phyloP scores from a whole-genome alignment of 345 rosid genomes.

The Laguncularia racemosa region DNA sequence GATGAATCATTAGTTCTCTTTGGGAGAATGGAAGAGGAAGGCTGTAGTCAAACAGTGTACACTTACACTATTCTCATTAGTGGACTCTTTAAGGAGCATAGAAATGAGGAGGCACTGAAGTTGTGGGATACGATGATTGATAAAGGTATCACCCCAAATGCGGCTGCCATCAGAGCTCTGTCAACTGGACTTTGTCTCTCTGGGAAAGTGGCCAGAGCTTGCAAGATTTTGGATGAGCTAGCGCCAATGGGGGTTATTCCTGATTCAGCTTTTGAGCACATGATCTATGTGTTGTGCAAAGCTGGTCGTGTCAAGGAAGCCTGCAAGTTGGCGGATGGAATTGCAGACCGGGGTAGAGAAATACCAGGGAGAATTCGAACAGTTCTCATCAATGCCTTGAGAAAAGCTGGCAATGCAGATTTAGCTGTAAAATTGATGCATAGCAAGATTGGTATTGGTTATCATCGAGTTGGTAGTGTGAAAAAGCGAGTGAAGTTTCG shows the following conservation, averaged over 20 bases:
- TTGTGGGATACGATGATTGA: conserved; percentile 82
- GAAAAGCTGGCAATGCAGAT: conserved; percentile 81
- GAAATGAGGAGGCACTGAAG: conserved; percentile 74
- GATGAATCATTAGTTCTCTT: conserved; percentile 57
- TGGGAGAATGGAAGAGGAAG: conserved; percentile 72
- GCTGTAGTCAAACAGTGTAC: conserved; percentile 68
- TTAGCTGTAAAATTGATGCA: conserved; percentile 86
- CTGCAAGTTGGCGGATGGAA: conserved; percentile 84
- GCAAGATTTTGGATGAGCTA: conserved; percentile 78
- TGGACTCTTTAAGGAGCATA: conserved; percentile 56
- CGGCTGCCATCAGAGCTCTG: conserved; percentile 70
- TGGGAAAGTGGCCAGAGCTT: conserved; percentile 84
- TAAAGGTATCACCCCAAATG: conserved; percentile 75
- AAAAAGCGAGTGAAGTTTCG: conserved; percentile 67
- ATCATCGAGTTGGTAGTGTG: conserved; percentile 67
- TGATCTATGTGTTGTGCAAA: conserved; percentile 64
- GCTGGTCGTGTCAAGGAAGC: conserved; percentile 75
- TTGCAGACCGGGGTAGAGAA: conserved; percentile 76
- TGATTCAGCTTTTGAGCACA: conserved; percentile 77
- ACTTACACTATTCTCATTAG: conserved; percentile 64
- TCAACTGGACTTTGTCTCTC: conserved; percentile 75
- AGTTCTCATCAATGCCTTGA: conserved; percentile 68
- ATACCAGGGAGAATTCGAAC: conserved; percentile 67
- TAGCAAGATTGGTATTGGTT: conserved; percentile 80
- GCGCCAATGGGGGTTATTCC: conserved; percentile 79